Conservation (phyloP, 2,329 filamentous ascomycete genomes). For the Fusarium bactridioides region DNA sequence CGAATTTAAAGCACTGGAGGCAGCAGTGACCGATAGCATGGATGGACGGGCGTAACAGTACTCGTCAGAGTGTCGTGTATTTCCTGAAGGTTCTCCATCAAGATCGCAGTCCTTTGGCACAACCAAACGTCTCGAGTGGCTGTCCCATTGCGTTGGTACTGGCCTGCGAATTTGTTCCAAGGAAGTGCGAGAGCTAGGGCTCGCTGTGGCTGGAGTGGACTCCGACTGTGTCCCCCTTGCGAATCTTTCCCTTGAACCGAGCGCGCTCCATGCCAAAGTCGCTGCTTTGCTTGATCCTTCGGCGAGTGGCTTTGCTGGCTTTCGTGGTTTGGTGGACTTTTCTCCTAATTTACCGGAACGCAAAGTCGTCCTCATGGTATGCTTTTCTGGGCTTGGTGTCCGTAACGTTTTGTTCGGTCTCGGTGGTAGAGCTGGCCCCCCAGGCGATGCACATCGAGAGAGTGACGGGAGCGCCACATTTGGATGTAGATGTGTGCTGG, state of each 20-base stretch:
- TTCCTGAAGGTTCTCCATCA: constrained; percentile 43
- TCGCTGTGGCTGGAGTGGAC: constrained; percentile 26
- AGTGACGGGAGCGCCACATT: constrained; percentile 24
- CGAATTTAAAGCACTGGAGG: constrained; percentile 61
- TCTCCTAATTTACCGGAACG: constrained; percentile 58
- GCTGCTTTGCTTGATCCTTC: constrained; percentile 71
- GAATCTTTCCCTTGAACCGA: constrained; percentile 52
- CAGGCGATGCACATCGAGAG: constrained; percentile 45
- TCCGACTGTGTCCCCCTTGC: constrained; percentile 41
- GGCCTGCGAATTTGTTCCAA: constrained; percentile 46
- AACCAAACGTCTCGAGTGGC: constrained; percentile 61
- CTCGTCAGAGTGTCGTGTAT: constrained; percentile 52
- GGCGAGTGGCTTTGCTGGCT: constrained; percentile 51
- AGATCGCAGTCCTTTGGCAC: constrained; percentile 47
- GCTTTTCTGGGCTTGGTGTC: constrained; percentile 67
- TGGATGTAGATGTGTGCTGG: constrained; percentile 30
- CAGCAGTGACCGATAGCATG: constrained; percentile 62
- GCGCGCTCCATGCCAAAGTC: constrained; percentile 66
- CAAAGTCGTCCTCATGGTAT: constrained; percentile 69
- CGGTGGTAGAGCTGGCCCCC: constrained; percentile 37
- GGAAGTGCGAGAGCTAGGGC: constrained; percentile 35
- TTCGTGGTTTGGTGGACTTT: constrained; percentile 51
- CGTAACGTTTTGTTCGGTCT: constrained; percentile 52
- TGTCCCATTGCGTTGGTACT: constrained; percentile 60
- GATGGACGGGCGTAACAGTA: constrained; percentile 51